A percentile compares a stretch with the other conserved stretches of the same genome.
Conservation (phyloP, 257 asterid species). For the Fraxinus anomala region DNA sequence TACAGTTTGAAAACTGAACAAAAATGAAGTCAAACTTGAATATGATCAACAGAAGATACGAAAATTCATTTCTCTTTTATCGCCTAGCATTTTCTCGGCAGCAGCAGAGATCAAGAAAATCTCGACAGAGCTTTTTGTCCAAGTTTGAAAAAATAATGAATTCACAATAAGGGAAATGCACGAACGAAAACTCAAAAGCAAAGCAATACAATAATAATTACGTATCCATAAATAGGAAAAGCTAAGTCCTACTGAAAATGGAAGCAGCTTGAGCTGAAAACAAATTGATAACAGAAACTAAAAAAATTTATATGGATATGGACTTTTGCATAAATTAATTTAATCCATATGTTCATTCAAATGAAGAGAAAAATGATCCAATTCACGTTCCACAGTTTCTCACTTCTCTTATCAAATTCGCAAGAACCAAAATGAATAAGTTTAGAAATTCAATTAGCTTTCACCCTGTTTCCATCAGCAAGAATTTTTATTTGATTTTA, state of each 20-base stretch:
- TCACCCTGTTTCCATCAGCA: not conserved
- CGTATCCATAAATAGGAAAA: not conserved
- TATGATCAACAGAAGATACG: not conserved
- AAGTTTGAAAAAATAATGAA: not conserved
- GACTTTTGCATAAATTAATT: not conserved
- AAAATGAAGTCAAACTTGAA: not conserved
- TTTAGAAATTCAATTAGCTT: not conserved
- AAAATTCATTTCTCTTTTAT: no score
- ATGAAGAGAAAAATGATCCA: not conserved
- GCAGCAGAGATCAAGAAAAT: not conserved
- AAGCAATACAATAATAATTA: not conserved
- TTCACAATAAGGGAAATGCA: not conserved
- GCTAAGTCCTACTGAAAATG: not conserved
- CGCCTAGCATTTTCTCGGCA: not conserved
- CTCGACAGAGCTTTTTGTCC: not conserved
- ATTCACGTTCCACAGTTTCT: not conserved
- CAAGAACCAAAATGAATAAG: not conserved
- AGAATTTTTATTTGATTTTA: not conserved
- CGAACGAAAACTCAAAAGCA: not conserved
- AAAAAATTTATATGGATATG: not conserved
- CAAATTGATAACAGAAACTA: not conserved
- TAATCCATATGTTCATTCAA: not conserved
- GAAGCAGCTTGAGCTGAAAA: not conserved
- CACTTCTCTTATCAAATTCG: not conserved
- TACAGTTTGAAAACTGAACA: not conserved